Evolutionary conservation across 345 rosid genomes (phyloP).

Genomic region (Gossypium ekmanianum): DNA sequence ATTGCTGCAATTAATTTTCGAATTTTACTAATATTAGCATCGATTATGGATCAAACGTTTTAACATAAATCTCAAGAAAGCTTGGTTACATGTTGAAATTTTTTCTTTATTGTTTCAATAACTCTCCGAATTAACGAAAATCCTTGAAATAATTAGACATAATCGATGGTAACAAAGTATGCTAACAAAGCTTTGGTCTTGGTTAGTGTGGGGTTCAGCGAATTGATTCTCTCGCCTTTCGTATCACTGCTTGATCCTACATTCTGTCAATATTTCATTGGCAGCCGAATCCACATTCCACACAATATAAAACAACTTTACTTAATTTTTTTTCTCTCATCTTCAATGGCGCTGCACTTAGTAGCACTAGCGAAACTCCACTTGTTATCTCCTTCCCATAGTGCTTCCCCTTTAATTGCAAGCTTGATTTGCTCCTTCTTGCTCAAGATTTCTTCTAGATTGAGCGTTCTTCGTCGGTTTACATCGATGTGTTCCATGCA

Average conservation of each 20-base stretch:
- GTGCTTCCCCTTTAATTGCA: not conserved
- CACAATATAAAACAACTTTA: not conserved
- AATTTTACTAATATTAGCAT: not conserved
- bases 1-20: too few relatives aligned
- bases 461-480: not conserved
- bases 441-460: not conserved
- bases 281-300: not conserved
- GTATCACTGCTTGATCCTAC: not conserved
- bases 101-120: too few relatives aligned
- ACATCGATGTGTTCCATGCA: not conserved
- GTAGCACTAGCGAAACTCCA: constrained; percentile 11
- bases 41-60: not conserved
- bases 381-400: not conserved
- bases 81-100: too few relatives aligned
- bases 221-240: not conserved
- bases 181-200: too few relatives aligned
- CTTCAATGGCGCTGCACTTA: constrained; percentile 22
- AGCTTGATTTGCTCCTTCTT: constrained; percentile 6
- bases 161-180: too few relatives aligned
- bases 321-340: not conserved
- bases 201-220: not conserved
- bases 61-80: too few relatives aligned
- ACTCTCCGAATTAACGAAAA: too few relatives aligned
- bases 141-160: too few relatives aligned
- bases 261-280: not conserved